Evolutionary conservation across 805 yeast genomes (phyloP), one percentile per base, ranked within the genome.

Genomic region (Sungouiella thailandica): DNA sequence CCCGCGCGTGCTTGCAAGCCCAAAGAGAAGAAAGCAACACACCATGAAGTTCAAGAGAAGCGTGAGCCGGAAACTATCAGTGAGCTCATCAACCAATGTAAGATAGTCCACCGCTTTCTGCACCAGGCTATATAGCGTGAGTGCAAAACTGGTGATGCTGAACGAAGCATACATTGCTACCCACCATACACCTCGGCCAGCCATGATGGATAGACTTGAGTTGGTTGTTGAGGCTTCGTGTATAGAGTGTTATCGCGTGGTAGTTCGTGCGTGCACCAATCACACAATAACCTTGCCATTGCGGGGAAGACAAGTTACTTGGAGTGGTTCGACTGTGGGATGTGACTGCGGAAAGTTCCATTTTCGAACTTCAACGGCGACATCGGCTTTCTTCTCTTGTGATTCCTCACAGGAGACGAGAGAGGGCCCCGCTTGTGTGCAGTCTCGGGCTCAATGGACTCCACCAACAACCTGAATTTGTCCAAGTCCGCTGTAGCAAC

Each of bases 1-100:
- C 0, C 78, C 2, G 17, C 57, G 41, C 30, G 68, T 26, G 41
- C 75, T 74, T n/a, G 49, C 49, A 10, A 50, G 19, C 8, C 50
- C 40, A 10, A 55, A 31, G 28, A 53, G 49, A 4, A 48, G 33
- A 32, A 41, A 37, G 26, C 37, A 36, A 28, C 29, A 36, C 17
- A 39, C 41, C 5, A 43, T 36, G 35, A 46, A 46, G 34, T 47
- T 47, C 27, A 46, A 40, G 10, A 47, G 38, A 7, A 46, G 13
- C 18, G 39, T 20, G 29, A 46, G 36, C 13, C 43, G 35, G 23
- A 36, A 22, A n/a, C 38, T 38, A 18, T 34, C 37, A 6, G 50
- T 46, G 22, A 47, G 42, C 17, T 47, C 49, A 19, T 37, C 41
- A 32, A 41, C 24, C 12, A 46, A 34, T 12, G 44, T 38, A 33